Conservation (phyloP, 1,284 basidiomycete genomes). For the Entoloma clypeatum region DNA sequence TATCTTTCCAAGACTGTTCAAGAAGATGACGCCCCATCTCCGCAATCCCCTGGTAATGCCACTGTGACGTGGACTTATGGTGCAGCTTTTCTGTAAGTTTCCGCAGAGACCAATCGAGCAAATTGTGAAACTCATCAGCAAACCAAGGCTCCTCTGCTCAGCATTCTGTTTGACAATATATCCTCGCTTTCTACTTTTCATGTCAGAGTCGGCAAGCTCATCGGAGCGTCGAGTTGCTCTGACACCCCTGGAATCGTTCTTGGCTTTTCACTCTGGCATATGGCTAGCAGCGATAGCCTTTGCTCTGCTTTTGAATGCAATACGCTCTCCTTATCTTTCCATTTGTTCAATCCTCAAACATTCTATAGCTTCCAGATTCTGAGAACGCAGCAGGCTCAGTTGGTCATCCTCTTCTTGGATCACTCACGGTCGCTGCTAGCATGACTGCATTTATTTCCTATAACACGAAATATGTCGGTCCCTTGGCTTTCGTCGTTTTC, state of each 20-base stretch:
- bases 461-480: conserved; percentile 55
- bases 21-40: conserved; percentile 6
- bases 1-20: conserved; percentile 21
- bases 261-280: conserved; percentile 60
- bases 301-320: conserved; percentile 59
- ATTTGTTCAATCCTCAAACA: conserved; percentile 8
- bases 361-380: conserved; percentile 38
- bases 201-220: conserved; percentile 40
- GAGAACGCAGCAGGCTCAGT: conserved; percentile 24
- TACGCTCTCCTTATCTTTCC: conserved; percentile 17
- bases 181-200: conserved; percentile 60
- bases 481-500: conserved; percentile 50
- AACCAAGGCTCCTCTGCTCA: conserved; percentile 39
- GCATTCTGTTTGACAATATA: conserved; percentile 47
- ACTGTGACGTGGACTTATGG: conserved; percentile 46
- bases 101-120: conserved; percentile 10
- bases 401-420: conserved; percentile 59
- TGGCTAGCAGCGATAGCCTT: conserved; percentile 50
- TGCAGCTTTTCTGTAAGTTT: conserved; percentile 38
- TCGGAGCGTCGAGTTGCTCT: conserved; percentile 41
- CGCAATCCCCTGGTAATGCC: conserved; percentile 15
- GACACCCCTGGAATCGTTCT: conserved; percentile 64
- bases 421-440: conserved; percentile 48
- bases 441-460: conserved; percentile 63
- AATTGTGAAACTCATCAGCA: conserved; percentile 1